Conservation (phyloP, 2,329 filamentous ascomycete genomes). For the Curvularia hawaiiensis region DNA sequence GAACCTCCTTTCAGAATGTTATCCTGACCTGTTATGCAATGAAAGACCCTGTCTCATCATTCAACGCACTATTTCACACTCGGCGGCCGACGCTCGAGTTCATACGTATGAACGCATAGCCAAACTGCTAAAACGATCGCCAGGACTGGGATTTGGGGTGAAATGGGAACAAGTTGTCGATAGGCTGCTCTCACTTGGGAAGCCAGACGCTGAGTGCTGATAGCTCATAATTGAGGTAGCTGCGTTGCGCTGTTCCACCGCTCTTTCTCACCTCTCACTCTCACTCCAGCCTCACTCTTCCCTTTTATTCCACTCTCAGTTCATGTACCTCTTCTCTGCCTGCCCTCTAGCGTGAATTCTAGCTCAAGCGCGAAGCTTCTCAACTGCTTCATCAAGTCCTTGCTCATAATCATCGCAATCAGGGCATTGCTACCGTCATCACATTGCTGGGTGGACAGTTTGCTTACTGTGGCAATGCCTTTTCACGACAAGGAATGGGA, state of each 20-base stretch:
- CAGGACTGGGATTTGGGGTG: not conserved
- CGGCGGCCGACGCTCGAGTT: not conserved
- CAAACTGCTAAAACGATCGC: not conserved
- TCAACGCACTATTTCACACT: not conserved
- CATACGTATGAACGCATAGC: not conserved
- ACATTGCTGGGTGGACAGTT: not conserved
- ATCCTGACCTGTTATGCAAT: not conserved
- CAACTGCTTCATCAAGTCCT: not conserved
- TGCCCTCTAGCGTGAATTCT: not conserved
- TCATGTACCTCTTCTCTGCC: not conserved
- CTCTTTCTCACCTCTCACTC: not conserved
- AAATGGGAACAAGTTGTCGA: not conserved
- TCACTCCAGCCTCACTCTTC: not conserved
- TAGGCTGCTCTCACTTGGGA: not conserved
- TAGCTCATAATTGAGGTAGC: not conserved
- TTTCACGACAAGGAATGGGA: conserved; percentile 26
- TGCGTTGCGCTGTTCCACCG: conserved; percentile 2
- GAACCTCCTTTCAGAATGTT: not conserved
- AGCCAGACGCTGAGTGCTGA: not conserved
- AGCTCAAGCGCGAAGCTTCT: not conserved
- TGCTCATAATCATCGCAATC: not conserved
- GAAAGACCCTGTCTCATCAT: not conserved
- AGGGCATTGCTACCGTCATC: not conserved
- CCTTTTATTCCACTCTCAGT: not conserved
- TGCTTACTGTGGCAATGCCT: conserved; percentile 18